Percentiles rank a stretch among this genome's conserved stretches.
phyloP scores from a whole-genome alignment of 257 asterid genomes.

The Forsythia suspensa region DNA sequence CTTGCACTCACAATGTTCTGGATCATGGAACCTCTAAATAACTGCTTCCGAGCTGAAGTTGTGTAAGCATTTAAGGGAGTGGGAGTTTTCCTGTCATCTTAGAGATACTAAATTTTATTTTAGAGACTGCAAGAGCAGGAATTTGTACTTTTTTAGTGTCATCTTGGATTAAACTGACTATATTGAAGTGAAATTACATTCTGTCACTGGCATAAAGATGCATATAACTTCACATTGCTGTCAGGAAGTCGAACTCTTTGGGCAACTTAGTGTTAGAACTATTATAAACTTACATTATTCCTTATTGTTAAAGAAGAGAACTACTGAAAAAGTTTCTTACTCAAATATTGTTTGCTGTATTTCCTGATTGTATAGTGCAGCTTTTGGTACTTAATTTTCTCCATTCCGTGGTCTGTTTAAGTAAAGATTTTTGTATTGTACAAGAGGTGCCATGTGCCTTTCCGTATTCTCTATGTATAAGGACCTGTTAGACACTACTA shows the following conservation, averaged over 20 bases:
- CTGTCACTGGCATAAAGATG: neutral
- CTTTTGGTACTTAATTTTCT: neutral
- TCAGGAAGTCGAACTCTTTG: neutral
- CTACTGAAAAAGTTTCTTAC: neutral
- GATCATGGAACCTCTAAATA: neutral
- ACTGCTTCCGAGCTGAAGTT: neutral
- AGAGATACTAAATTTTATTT: neutral
- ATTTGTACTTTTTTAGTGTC: conserved; percentile 7
- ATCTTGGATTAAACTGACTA: neutral
- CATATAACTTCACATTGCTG: neutral
- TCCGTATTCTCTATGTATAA: neutral
- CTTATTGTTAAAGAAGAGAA: neutral
- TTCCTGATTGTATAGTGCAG: neutral
- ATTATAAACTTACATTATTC: neutral
- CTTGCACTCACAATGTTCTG: neutral
- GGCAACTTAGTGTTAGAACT: neutral
- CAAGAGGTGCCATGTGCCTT: neutral
- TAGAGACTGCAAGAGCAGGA: neutral
- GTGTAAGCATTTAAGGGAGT: neutral
- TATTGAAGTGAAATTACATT: neutral
- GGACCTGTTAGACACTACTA: neutral
- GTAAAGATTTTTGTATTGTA: neutral
- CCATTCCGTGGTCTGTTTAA: neutral
- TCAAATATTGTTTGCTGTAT: neutral
- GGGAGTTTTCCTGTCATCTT: neutral